A percentile compares a stretch with the other conserved stretches of the same genome.
These are phyloP conservation scores for Dicorynia guianensis DNA, from an alignment of 306 rosid genomes.

Conservation along the genomic window DNA sequence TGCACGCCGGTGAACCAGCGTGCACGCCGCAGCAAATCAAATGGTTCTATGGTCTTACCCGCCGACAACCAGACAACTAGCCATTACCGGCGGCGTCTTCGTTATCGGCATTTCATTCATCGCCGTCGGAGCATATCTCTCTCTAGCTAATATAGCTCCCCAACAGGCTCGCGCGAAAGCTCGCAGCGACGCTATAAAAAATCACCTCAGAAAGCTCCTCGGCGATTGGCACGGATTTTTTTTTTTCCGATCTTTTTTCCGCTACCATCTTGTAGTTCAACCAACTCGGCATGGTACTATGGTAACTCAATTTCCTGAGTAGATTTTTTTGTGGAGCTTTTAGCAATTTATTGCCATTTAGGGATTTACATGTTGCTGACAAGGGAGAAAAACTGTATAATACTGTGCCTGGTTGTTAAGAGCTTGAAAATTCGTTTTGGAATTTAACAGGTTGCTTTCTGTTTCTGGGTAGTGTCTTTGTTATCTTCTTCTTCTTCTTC, in stretches of 20 bases:
- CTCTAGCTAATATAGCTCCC: conserved; percentile 38
- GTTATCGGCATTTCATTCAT: conserved; percentile 29
- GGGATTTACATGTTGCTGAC: neutral
- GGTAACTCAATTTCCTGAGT: too few species aligned
- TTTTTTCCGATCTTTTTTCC: too few species aligned
- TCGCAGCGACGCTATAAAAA: conserved; percentile 36
- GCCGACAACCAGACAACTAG: conserved; percentile 38
- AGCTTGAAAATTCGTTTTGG: too few species aligned
- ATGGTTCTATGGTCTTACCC: conserved; percentile 47
- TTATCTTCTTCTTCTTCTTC: too few species aligned
- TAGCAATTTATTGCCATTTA: neutral
- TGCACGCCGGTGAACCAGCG: too few species aligned
- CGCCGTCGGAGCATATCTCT: conserved; percentile 34
- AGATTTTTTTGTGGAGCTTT: neutral
- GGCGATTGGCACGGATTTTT: conserved; percentile 6
- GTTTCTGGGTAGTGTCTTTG: too few species aligned
- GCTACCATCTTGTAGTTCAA: too few species aligned
- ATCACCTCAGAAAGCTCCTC: conserved; percentile 37
- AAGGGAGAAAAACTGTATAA: too few species aligned
- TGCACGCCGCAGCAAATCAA: neutral
- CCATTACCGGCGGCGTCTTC: conserved; percentile 25
- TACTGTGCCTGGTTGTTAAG: too few species aligned
- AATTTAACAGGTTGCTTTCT: too few species aligned
- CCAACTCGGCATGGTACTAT: too few species aligned
- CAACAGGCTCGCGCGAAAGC: conserved; percentile 44